phyloP scores from a whole-genome alignment of 257 asterid species.

The Galeopsis tetrahit region DNA sequence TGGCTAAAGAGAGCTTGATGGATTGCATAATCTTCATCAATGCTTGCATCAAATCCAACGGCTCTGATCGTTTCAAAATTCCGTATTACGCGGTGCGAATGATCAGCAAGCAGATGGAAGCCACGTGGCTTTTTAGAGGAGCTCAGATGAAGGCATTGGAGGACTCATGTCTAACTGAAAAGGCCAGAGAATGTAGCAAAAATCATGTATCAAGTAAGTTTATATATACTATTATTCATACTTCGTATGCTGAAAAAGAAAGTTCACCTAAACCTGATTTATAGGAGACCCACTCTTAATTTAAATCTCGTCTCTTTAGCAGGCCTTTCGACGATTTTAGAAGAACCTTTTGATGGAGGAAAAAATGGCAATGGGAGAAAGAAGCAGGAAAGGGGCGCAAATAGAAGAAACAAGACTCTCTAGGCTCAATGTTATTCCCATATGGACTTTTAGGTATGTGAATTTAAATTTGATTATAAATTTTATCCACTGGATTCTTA shows the following conservation, averaged over 20 bases:
- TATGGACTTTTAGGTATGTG: constrained; percentile 29
- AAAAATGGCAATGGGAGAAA: constrained; percentile 44
- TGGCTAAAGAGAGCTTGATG: constrained; percentile 85
- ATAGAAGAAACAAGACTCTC: constrained; percentile 29
- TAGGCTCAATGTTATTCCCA: not conserved
- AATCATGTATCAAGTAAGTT: constrained; percentile 47
- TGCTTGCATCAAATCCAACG: constrained; percentile 44
- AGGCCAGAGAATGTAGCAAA: constrained; percentile 36
- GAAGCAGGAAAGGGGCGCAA: constrained; percentile 28
- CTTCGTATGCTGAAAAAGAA: too few species aligned
- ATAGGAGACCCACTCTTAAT: not conserved
- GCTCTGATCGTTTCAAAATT: constrained; percentile 37
- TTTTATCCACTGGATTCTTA: constrained; percentile 25
- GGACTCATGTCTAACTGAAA: constrained; percentile 3
- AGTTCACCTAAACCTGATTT: too few species aligned
- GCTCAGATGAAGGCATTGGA: constrained; percentile 42
- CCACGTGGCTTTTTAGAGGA: constrained; percentile 67
- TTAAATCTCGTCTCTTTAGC: constrained; percentile 12
- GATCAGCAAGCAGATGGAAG: constrained; percentile 82
- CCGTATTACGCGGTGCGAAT: constrained; percentile 64
- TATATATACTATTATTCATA: too few species aligned
- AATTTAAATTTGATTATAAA: not conserved
- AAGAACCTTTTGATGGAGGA: constrained; percentile 48
- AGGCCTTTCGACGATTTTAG: constrained; percentile 58
- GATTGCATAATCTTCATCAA: constrained; percentile 68